Base-by-base conservation (phyloP, 306 rosid species). In the Morella rubra region DNA sequence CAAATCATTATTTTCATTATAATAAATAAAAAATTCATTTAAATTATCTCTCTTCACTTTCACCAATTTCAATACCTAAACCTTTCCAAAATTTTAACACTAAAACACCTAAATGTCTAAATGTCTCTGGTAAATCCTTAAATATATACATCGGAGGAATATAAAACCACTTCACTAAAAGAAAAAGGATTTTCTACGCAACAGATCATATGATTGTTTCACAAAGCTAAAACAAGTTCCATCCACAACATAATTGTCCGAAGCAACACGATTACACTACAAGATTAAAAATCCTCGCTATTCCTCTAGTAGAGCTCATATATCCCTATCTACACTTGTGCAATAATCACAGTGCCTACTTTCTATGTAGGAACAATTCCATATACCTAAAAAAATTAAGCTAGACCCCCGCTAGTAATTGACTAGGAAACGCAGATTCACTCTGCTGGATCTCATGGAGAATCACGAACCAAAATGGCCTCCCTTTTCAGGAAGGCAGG, bases 401-500 rank as follows among this genome's bases (percentile, higher is more conserved):
- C 64, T 44, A n/a, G 61, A 27, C 37, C 37, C 37, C 37, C 42
- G 49, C 73, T 45, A 54, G 70, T 4, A 56, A 37, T 51, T 44
- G 44, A 46, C 81, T 73, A 77, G 19, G 61, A 71, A 53, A 51
- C 41, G 18, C 59, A 22, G 41, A 59, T 68, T 62, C 32, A 11
- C 44, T 56, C 51, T 49, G 67, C 61, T 4, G 24, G 69, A 72
- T 49, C 27, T 24, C 27, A 24, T n/a, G 19, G 58, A 66, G 78
- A 62, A 53, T 77, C 85, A 5, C 77, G 65, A 60, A 84, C 82
- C 44, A 72, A 75, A 46, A 85, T 82, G 82, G 89, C 88, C 82
- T 90, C 97, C 86, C 86, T 87, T 85, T 80, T 90, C 84, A 92
- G 67, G 78, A 92, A 90, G 53, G 89, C 15, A 47, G 97, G 97